A percentile compares a stretch with the other conserved stretches of the same genome.
phyloP scores from a whole-genome alignment of 2,329 filamentous ascomycete species.

The Fusarium kyushuense region DNA sequence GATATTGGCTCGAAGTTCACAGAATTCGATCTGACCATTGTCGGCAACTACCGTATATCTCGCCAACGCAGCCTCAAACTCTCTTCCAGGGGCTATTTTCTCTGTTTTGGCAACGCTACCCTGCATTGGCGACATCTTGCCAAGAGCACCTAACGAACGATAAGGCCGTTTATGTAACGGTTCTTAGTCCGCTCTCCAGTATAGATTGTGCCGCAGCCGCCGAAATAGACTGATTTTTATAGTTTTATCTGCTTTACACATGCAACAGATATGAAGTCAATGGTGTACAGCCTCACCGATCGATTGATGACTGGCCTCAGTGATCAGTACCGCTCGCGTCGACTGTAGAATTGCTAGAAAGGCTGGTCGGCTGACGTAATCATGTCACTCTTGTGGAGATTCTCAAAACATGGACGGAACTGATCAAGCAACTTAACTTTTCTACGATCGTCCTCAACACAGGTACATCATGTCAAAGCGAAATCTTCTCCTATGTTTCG shows the following conservation, averaged over 20 bases:
- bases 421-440: background rate
- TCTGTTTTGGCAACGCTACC: background rate
- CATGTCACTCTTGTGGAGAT: background rate
- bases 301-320: background rate
- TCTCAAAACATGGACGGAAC: background rate
- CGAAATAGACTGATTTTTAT: too few species aligned
- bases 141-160: background rate
- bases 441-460: too few species aligned
- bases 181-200: background rate
- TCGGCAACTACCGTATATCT: background rate
- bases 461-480: conserved; percentile 49
- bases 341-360: background rate
- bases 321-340: too few species aligned
- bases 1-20: background rate
- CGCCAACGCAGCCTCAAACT: background rate
- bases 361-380: conserved; percentile 22
- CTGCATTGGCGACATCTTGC: background rate
- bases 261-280: too few species aligned
- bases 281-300: rapidly evolving
- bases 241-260: too few species aligned
- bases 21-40: background rate
- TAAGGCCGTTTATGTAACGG: background rate
- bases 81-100: background rate
- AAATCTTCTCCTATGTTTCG: conserved; percentile 38
- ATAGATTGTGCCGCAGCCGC: background rate